phyloP scores from a whole-genome alignment of 768 basidiomycete species.

The Tubosaeta brunneosetosa region DNA sequence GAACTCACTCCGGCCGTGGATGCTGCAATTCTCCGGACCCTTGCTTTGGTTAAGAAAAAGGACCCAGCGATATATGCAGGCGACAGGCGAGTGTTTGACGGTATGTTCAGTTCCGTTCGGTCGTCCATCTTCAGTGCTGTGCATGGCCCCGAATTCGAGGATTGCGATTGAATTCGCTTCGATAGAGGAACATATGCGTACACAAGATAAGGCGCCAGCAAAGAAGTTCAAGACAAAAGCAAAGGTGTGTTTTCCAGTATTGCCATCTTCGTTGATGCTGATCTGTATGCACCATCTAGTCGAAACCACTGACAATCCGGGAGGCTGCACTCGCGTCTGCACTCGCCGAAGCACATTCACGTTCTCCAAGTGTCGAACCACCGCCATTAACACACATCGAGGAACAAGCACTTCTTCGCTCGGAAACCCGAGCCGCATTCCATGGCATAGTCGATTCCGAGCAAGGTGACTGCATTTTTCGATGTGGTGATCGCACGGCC shows the following conservation, averaged over 20 bases:
- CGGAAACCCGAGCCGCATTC: conserved; percentile 85
- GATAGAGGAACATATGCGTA: conserved; percentile 61
- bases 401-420: conserved; percentile 69
- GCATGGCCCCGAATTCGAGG: background rate
- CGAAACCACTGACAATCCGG: conserved; percentile 71
- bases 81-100: conserved; percentile 71
- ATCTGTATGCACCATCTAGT: conserved; percentile 31
- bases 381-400: conserved; percentile 63
- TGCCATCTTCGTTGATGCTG: background rate
- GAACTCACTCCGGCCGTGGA: conserved; percentile 92
- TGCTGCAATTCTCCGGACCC: conserved; percentile 87
- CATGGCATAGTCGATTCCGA: conserved; percentile 36
- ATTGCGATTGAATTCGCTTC: background rate
- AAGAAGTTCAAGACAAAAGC: conserved; percentile 36
- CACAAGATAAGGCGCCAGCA: conserved; percentile 23
- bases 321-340: conserved; percentile 64
- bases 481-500: background rate
- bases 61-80: conserved; percentile 83
- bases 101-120: conserved; percentile 34
- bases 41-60: conserved; percentile 75
- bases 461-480: conserved; percentile 9
- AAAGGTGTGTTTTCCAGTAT: conserved; percentile 38
- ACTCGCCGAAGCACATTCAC: conserved; percentile 45
- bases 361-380: conserved; percentile 54
- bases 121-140: background rate